Conservation (phyloP, 2,329 filamentous ascomycete species). For the Colletotrichum salicis region DNA sequence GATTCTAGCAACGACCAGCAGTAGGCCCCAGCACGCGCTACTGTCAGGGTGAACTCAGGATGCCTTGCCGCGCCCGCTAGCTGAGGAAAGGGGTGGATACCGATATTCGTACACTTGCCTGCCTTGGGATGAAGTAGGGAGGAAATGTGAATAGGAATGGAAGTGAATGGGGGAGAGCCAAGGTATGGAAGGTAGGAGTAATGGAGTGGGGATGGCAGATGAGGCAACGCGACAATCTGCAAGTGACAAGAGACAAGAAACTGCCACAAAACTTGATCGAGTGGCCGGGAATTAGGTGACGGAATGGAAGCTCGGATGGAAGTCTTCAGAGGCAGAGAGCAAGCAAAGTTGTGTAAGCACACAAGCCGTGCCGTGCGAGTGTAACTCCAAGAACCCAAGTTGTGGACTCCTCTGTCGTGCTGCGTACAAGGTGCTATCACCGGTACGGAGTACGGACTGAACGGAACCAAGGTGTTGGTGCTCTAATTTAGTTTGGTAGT, state of each 20-base stretch:
- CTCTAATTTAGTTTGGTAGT: conserved; percentile 10
- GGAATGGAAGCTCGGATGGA: background rate
- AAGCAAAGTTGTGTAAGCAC: background rate
- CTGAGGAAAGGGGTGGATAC: background rate
- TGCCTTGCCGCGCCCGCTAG: conserved; percentile 8
- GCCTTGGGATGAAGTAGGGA: background rate
- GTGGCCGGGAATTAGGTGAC: background rate
- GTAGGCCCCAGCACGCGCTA: background rate
- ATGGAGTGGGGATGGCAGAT: background rate
- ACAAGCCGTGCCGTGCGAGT: background rate
- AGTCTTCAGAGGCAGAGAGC: background rate
- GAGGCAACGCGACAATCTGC: background rate
- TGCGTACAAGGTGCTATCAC: background rate
- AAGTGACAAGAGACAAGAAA: background rate
- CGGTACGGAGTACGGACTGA: background rate
- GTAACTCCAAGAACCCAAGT: too few relatives aligned
- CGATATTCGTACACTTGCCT: background rate
- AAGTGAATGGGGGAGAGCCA: background rate
- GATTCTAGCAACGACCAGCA: background rate
- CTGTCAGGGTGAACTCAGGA: conserved; percentile 10
- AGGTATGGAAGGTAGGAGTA: background rate
- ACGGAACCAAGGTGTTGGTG: conserved; percentile 17
- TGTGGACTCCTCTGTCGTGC: background rate
- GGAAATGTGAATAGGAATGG: background rate
- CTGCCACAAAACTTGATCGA: background rate